These are phyloP conservation scores for Fusarium proliferatum DNA, from an alignment of 2,329 filamentous ascomycete genomes.

Conservation along the genomic window DNA sequence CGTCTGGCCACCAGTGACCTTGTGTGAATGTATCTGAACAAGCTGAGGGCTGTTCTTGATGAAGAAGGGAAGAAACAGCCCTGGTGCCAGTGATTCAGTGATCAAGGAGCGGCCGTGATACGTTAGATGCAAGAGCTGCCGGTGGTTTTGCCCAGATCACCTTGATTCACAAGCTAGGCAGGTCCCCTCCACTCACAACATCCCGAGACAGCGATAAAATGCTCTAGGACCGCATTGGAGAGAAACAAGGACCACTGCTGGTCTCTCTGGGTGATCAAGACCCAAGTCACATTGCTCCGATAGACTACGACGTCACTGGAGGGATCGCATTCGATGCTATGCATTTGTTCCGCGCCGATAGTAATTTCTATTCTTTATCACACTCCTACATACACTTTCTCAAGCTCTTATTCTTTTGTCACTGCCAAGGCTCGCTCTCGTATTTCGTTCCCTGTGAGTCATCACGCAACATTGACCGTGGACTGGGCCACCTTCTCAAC, in stretches of 20 bases:
- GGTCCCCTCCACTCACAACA: not conserved
- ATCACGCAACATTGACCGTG: not conserved
- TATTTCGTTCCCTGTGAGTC: too few species aligned
- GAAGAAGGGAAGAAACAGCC: accelerated
- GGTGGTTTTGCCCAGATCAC: accelerated
- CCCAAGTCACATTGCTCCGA: not conserved
- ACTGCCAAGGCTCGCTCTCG: too few species aligned
- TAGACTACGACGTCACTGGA: not conserved
- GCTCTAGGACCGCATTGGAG: too few species aligned
- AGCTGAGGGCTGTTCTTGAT: not conserved
- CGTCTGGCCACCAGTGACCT: not conserved
- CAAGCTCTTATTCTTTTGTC: too few species aligned
- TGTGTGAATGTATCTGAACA: not conserved
- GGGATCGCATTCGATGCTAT: not conserved
- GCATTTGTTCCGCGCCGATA: not conserved
- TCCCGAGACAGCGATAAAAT: accelerated
- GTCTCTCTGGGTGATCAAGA: accelerated
- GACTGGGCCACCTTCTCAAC: not conserved
- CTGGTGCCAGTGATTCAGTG: accelerated
- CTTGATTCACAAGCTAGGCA: not conserved
- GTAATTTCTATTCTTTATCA: not conserved
- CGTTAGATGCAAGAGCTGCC: not conserved
- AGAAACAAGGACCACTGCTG: too few species aligned
- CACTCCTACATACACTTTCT: too few species aligned
- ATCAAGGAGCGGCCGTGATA: too few species aligned